Evolutionary conservation across 208 protist genomes (phyloP), one percentile per base, ranked within the genome.

Genomic region (Trypanosoma cruzi): DNA sequence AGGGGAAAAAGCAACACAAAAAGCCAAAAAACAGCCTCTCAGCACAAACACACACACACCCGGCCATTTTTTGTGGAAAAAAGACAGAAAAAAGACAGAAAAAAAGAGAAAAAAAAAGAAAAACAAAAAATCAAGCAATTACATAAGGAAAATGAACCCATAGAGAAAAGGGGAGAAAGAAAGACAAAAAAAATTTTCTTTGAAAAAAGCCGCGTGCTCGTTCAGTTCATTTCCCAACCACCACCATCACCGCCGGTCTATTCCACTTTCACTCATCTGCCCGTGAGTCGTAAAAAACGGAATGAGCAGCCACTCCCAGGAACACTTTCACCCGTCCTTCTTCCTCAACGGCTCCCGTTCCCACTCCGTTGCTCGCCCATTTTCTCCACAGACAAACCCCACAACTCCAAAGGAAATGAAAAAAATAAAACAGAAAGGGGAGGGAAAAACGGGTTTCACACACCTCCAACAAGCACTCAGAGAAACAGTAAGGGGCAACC

Each of bases 51-150:
- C n/a, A n/a, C n/a, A n/a, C n/a, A n/a, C n/a, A n/a, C n/a, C n/a
- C n/a, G n/a, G n/a, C n/a, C n/a, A n/a, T n/a, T n/a, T n/a, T n/a
- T n/a, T 22, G 26, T 26, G 54, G 26, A 58, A 58, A 28, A 28
- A 42, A 18, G 31, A 20, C 14, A 10, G 10, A 61, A n/a, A 66
- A 62, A 68, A 68, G 18, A 18, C 26, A 52, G 53, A 56, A 34
- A 29, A 64, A 48, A 69, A 49, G 29, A 58, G n/a, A n/a, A n/a
- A n/a, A n/a, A n/a, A n/a, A n/a, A n/a, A n/a, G n/a, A n/a, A n/a
- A n/a, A n/a, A n/a, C n/a, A n/a, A n/a, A n/a, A n/a, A n/a, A n/a
- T n/a, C n/a, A n/a, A n/a, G n/a, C n/a, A n/a, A n/a, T n/a, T n/a
- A n/a, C n/a, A n/a, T n/a, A n/a, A n/a, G n/a, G n/a, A n/a, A n/a